phyloP scores from a whole-genome alignment of 352 stramenopile genomes.

The Globisporangium apiculatum region DNA sequence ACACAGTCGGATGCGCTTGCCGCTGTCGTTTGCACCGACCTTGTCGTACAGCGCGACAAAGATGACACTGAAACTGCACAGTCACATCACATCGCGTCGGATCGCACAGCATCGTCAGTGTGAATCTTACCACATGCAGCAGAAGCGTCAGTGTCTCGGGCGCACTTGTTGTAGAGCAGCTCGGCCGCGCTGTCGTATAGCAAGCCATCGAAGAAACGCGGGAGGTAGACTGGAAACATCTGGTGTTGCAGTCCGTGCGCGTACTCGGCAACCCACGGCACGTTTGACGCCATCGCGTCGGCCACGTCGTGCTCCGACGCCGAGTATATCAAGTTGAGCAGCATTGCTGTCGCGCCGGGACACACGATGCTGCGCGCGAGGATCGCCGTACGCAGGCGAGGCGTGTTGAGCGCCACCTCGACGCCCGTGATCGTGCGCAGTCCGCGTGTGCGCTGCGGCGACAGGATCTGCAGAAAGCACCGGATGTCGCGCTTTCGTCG shows the following conservation, averaged over 20 bases:
- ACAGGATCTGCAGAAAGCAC: slow-evolving; percentile 51
- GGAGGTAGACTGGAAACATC: slow-evolving; percentile 41
- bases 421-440: slow-evolving; percentile 45
- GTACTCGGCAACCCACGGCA: slow-evolving; percentile 55
- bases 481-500: slow-evolving; percentile 17
- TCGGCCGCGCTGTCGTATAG: slow-evolving; percentile 26
- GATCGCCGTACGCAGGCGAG: slow-evolving; percentile 36
- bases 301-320: slow-evolving; percentile 27
- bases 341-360: slow-evolving; percentile 35
- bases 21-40: slow-evolving; percentile 13
- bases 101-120: too few relatives aligned
- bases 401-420: slow-evolving; percentile 42
- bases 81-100: not conserved
- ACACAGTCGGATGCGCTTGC: slow-evolving; percentile 24
- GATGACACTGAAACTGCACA: slow-evolving; percentile 32
- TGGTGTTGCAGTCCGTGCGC: slow-evolving; percentile 42
- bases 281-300: slow-evolving; percentile 25
- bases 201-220: slow-evolving; percentile 30
- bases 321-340: slow-evolving; percentile 59
- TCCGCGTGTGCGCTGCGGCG: slow-evolving; percentile 29
- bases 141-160: not conserved
- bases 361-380: slow-evolving; percentile 43
- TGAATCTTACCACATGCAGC: too few relatives aligned
- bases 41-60: slow-evolving; percentile 39
- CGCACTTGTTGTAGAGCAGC: slow-evolving; percentile 39